Base-by-base conservation (phyloP, 148 eudicot genomes). In the Euryodendron excelsum region DNA sequence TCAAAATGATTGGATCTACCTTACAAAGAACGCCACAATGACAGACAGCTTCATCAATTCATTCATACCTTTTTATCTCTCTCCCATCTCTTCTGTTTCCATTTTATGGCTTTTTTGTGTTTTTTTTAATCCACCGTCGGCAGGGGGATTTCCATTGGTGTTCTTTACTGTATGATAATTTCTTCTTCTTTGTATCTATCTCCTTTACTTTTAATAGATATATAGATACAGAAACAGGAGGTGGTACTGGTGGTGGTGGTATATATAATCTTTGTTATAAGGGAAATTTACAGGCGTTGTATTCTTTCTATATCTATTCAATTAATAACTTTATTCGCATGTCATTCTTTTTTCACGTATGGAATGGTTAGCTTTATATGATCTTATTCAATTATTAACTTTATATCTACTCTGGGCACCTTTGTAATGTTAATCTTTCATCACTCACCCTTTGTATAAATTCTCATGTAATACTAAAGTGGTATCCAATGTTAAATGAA, bases 21-120 rank as follows among this genome's bases (percentile, higher is more conserved):
- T 84, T 93, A 70, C 85, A 81, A 72, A 73, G 76, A 47, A 93
- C 93, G 9, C 91, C 78, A 28, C 93, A 88, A 80, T 91, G 61
- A 70, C 56, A 30, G 36, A 39, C 5, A 18, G 23, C 1, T 13
- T 4, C 23, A 20, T 27, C 31, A 52, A n/a, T 67, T 79, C 73
- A 25, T 79, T 78, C 39, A 34, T 39, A 53, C 75, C 75, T 48
- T 72, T 25, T 34, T 69, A 14, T 50, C 74, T 52, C 23, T 27
- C 17, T 53, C 44, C 28, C 8, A 4, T 34, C 27, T 14, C 15
- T 30, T 63, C 34, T 65, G 2, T 48, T 45, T 60, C 64, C 64
- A 25, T 25, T 4, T 28, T 27, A 18, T 23, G 30, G 15, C 8
- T 27, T 25, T 33, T 4, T 10, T 50, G 7, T 69, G 1, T 58